Evolutionary conservation across 2,329 filamentous ascomycete genomes (phyloP).

Genomic region (Cladosporium velox): DNA sequence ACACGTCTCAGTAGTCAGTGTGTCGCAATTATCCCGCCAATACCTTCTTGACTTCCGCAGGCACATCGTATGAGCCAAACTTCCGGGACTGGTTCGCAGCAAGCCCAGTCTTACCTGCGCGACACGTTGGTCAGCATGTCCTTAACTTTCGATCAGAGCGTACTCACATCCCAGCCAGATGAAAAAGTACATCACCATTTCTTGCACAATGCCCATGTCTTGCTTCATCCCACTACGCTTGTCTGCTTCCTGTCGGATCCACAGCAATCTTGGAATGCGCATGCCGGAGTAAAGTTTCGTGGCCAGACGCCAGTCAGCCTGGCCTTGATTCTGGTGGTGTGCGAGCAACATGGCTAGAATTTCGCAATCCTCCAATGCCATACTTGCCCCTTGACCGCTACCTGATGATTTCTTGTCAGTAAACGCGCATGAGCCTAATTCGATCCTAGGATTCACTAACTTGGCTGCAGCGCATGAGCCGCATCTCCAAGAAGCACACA

Average conservation of each 20-base stretch:
- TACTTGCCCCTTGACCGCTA: constrained; percentile 56
- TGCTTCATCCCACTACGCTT: constrained; percentile 17
- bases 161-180: constrained; percentile 17
- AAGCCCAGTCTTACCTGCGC: constrained; percentile 4
- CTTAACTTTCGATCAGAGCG: too few relatives aligned
- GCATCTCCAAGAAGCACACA: constrained; percentile 59
- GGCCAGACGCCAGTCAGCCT: constrained; percentile 9
- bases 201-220: constrained; percentile 19
- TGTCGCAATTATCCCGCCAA: not conserved
- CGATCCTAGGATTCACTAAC: not conserved
- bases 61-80: constrained; percentile 2
- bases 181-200: constrained; percentile 23
- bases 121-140: not conserved
- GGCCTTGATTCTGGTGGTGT: constrained; percentile 18
- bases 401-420: constrained; percentile 23
- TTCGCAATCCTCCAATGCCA: constrained; percentile 58
- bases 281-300: constrained; percentile 21
- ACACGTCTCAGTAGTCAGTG: not conserved
- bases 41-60: not conserved
- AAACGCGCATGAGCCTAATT: not conserved
- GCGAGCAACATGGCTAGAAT: constrained; percentile 45
- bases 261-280: constrained; percentile 19
- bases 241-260: constrained; percentile 16
- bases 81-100: not conserved
- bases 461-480: constrained; percentile 57